Conservation (phyloP, 2,329 filamentous ascomycete genomes). For the Dendrostoma leiphaemia region DNA sequence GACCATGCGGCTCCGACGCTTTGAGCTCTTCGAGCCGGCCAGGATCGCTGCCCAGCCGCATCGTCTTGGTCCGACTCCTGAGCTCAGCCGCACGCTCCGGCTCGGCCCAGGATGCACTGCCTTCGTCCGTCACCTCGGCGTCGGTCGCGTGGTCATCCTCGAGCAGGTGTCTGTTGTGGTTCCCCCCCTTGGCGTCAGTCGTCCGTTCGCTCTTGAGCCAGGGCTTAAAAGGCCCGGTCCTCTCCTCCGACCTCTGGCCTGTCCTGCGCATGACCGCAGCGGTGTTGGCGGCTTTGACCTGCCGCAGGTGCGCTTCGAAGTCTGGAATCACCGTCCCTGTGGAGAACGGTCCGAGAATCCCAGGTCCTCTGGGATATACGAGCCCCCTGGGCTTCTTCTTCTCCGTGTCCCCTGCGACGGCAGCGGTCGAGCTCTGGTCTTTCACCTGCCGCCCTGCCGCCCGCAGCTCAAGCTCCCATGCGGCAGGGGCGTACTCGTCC, state of each 20-base stretch:
- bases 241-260: neutral
- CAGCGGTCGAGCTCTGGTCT: neutral
- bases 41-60: too few species aligned
- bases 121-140: neutral
- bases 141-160: neutral
- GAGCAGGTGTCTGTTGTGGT: neutral
- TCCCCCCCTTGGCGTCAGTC: too few species aligned
- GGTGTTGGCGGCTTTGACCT: neutral
- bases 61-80: neutral
- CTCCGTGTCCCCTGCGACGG: neutral
- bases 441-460: neutral
- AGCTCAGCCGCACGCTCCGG: too few species aligned
- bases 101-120: too few species aligned
- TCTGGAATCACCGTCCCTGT: neutral
- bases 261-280: too few species aligned
- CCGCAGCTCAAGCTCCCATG: neutral
- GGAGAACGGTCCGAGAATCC: neutral
- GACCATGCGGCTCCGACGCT: neutral
- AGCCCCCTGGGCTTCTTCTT: neutral
- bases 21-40: neutral
- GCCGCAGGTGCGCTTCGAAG: neutral
- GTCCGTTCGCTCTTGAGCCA: too few species aligned
- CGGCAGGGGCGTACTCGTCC: neutral
- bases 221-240: neutral
- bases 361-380: neutral